Conservation (phyloP, 257 asterid genomes). For the Avicennia marina region DNA sequence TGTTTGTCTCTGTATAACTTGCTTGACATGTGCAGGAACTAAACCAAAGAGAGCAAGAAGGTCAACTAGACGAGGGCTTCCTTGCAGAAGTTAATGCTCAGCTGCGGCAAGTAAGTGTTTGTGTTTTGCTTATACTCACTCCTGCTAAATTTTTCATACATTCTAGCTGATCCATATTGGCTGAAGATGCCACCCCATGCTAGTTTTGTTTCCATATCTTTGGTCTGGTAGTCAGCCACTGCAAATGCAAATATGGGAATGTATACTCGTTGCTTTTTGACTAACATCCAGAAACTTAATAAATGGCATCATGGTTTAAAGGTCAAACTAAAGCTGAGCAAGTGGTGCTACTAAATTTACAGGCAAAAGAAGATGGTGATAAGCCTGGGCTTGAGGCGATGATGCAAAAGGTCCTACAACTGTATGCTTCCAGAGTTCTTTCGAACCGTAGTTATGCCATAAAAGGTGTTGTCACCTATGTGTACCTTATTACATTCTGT, state of each 20-base stretch:
- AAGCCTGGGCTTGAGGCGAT: slow-evolving; percentile 98
- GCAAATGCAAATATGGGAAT: too few species aligned
- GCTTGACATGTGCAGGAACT: slow-evolving; percentile 50
- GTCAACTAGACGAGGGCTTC: slow-evolving; percentile 93
- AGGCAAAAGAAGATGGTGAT: slow-evolving; percentile 93
- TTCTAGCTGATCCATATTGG: background rate
- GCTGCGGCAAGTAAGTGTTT: slow-evolving; percentile 75
- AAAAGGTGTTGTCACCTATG: slow-evolving; percentile 60
- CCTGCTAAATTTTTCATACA: background rate
- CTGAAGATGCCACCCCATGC: too few species aligned
- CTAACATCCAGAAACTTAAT: background rate
- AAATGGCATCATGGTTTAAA: background rate
- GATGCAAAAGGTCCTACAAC: slow-evolving; percentile 89
- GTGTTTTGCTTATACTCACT: background rate
- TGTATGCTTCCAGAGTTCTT: slow-evolving; percentile 84
- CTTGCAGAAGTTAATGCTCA: slow-evolving; percentile 92
- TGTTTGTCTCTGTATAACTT: slow-evolving; percentile 11
- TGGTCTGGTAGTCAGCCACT: too few species aligned
- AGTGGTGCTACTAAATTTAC: slow-evolving; percentile 25
- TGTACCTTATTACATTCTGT: background rate
- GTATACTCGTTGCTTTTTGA: background rate
- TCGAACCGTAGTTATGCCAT: slow-evolving; percentile 90
- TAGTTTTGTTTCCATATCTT: too few species aligned
- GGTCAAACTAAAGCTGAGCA: slow-evolving; percentile 14
- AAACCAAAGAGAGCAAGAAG: slow-evolving; percentile 90